Conservation (phyloP, 2,329 filamentous ascomycete genomes). For the Botrytis squamosa region DNA sequence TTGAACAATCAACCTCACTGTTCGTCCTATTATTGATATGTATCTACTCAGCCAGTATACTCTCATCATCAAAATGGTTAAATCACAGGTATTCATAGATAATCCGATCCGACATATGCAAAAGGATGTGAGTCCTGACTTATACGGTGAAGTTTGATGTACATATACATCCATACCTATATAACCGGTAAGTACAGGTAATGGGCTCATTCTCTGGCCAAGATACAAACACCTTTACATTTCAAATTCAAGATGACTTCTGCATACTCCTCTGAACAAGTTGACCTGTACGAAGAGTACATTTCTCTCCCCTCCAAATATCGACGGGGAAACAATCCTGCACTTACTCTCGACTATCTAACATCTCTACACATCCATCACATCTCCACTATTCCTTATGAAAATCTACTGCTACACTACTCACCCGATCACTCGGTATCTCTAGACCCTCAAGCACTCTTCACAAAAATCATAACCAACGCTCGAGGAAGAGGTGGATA, state of each 20-base stretch:
- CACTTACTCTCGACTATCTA: constrained; percentile 29
- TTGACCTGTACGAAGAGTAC: constrained; percentile 30
- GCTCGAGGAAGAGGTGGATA: constrained; percentile 52
- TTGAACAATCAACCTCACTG: neutral
- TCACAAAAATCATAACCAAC: constrained; percentile 33
- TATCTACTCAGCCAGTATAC: neutral
- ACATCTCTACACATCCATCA: constrained; percentile 32
- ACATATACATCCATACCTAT: neutral
- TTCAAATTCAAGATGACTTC: constrained; percentile 23
- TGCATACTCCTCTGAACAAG: constrained; percentile 29
- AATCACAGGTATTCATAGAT: neutral
- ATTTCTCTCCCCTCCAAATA: constrained; percentile 31
- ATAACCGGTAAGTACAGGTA: neutral
- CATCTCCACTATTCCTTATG: constrained; percentile 32
- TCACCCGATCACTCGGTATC: constrained; percentile 27
- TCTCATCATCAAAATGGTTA: neutral
- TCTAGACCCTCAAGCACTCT: constrained; percentile 33
- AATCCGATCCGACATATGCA: neutral
- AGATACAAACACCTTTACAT: neutral
- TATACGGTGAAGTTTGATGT: neutral
- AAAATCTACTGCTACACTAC: constrained; percentile 36
- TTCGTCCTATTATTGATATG: neutral
- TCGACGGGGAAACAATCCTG: constrained; percentile 22
- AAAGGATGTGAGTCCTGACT: neutral
- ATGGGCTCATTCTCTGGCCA: neutral